phyloP scores from a whole-genome alignment of 306 rosid genomes.

The Casuarina glauca region DNA sequence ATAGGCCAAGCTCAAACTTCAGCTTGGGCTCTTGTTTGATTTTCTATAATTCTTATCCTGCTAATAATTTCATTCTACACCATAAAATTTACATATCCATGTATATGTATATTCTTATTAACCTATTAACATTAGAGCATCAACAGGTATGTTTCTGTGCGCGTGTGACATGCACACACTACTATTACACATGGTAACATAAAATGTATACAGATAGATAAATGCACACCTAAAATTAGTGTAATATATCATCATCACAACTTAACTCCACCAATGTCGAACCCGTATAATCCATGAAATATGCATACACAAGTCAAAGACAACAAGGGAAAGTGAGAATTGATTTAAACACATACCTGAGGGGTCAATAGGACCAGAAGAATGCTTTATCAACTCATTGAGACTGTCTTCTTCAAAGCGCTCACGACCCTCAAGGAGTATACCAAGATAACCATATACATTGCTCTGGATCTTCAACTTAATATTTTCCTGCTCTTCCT shows the following conservation, averaged over 20 bases:
- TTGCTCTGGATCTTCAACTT: constrained; percentile 86
- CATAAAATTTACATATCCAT: no score
- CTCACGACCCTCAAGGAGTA: constrained; percentile 97
- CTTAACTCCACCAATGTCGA: background rate
- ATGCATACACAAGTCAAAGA: background rate
- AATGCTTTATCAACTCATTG: constrained; percentile 42
- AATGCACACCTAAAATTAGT: background rate
- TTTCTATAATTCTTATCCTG: no score
- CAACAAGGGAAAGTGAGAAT: constrained; percentile 19
- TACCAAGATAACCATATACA: constrained; percentile 87
- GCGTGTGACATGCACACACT: no score
- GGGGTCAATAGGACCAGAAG: constrained; percentile 39
- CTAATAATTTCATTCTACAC: no score
- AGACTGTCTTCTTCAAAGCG: constrained; percentile 85
- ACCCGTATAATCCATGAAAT: background rate
- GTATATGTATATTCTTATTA: no score
- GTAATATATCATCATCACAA: background rate
- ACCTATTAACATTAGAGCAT: no score
- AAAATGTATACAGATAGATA: no score
- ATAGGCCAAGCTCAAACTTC: no score
- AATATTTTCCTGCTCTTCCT: constrained; percentile 81
- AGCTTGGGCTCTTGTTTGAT: no score
- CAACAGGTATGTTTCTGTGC: no score
- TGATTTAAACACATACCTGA: constrained; percentile 42
- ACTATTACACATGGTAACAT: no score